phyloP scores from a whole-genome alignment of 306 rosid species.

The Cicer judaicum region DNA sequence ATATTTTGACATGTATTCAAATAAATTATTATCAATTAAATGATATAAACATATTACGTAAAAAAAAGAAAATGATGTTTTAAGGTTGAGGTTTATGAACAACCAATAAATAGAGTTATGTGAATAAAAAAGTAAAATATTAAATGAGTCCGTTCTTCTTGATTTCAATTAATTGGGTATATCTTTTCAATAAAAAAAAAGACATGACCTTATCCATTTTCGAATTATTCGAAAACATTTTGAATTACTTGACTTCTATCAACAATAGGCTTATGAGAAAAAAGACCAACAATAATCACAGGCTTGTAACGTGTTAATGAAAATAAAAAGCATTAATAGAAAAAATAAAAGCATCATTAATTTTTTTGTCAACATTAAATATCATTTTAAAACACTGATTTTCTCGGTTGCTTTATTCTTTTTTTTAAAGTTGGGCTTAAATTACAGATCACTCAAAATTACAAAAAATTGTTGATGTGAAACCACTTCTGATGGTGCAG shows the following conservation, averaged over 20 bases:
- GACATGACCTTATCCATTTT: neutral
- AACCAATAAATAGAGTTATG: neutral
- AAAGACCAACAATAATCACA: neutral
- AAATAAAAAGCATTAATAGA: neutral
- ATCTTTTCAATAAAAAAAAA: no score
- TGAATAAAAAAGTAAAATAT: neutral
- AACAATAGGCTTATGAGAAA: neutral
- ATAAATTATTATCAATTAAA: no score
- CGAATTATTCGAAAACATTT: neutral
- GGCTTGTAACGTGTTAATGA: neutral
- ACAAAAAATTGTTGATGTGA: conserved; percentile 34
- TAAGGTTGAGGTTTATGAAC: neutral
- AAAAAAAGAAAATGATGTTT: no score
- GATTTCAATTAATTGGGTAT: no score
- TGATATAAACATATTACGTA: no score
- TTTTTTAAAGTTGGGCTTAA: conserved; percentile 8
- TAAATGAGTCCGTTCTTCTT: neutral
- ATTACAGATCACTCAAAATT: conserved; percentile 8
- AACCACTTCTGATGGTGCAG: conserved; percentile 31
- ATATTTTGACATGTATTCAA: no score
- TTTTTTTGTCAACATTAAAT: neutral
- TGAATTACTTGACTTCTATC: neutral
- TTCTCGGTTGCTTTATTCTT: neutral
- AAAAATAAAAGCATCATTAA: neutral
- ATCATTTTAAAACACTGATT: neutral